Base-by-base conservation (phyloP, 805 yeast species). In the Candida sonorensis region DNA sequence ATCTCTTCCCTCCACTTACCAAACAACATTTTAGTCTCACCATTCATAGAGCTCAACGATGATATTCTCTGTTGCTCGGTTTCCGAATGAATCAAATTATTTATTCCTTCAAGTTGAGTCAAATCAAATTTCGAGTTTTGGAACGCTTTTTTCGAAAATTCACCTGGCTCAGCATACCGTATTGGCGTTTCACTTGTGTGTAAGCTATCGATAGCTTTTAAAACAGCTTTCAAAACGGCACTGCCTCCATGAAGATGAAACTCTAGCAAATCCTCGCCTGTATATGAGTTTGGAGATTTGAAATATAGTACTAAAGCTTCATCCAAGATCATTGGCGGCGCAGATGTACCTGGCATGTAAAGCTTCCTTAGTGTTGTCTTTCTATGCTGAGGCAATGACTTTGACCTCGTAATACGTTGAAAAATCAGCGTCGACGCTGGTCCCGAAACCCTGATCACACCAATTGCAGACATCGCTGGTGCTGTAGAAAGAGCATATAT, bases 231-330 rank as follows among this genome's bases (percentile, higher is more conserved):
- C 2, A 84, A 72, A 2, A 90, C 85, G 0, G 97, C 96, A 10
- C 70, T 75, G 4, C 97, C 97, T 4, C 98, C 98, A 55, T 92
- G 98, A 2, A 84, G 57, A 50, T 92, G 97, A n/a, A 92, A 53
- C 48, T 92, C 98, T 8, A 88, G 61, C 17, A 81, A 46, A 45
- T 90, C 96, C 53, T 92, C 97, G 2, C 98, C 98, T 0, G 97
- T 92, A 48, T 79, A 92, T 0, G 95, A 79, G 10, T 67, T 62
- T 1, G 97, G 97, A 2, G 69, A 70, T 12, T 72, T 54, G 57
- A 90, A 88, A 48, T 60, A 79, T 1, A 87, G 47, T 0, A 80
- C 63, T 13, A 92, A 55, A 0, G 96, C 84, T 39, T 84, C 81
- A 57, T 92, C 98, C 7, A 92, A 55, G 2, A 88, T 44, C 3